Evolutionary conservation across 805 yeast genomes (phyloP).

Genomic region (Wickerhamiella parazyma): DNA sequence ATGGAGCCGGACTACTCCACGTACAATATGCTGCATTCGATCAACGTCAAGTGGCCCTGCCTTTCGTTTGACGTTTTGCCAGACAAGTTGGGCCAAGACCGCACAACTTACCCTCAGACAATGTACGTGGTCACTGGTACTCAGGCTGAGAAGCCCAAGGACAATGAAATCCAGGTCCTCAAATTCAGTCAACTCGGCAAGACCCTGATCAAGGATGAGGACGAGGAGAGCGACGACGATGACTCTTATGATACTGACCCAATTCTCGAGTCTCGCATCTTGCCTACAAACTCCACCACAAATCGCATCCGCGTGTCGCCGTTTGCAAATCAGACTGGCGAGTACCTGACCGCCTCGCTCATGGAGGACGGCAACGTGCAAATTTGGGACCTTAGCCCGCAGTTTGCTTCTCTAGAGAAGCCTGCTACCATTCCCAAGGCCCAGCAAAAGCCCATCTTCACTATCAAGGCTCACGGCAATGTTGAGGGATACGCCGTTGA

Average conservation of each 20-base stretch:
- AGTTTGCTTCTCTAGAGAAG: constrained; percentile 66
- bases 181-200: constrained; percentile 70
- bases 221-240: constrained; percentile 57
- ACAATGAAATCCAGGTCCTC: constrained; percentile 76
- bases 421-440: constrained; percentile 80
- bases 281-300: constrained; percentile 69
- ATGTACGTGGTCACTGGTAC: constrained; percentile 82
- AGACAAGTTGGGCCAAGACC: constrained; percentile 72
- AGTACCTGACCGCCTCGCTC: constrained; percentile 77
- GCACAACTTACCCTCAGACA: constrained; percentile 81
- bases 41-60: constrained; percentile 95
- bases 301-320: constrained; percentile 82
- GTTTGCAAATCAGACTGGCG: constrained; percentile 56
- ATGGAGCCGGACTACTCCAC: constrained; percentile 93
- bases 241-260: constrained; percentile 72
- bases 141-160: constrained; percentile 76
- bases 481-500: constrained; percentile 97
- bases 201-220: constrained; percentile 72
- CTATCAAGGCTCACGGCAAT: constrained; percentile 72
- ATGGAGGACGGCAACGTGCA: constrained; percentile 81
- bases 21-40: constrained; percentile 90
- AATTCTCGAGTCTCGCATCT: constrained; percentile 68
- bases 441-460: constrained; percentile 67
- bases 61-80: constrained; percentile 80
- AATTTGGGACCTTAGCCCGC: constrained; percentile 70